Evolutionary conservation across 129 eudicot species (phyloP), one percentile per base, ranked within the genome.

Genomic region (Kitagawia praeruptora): DNA sequence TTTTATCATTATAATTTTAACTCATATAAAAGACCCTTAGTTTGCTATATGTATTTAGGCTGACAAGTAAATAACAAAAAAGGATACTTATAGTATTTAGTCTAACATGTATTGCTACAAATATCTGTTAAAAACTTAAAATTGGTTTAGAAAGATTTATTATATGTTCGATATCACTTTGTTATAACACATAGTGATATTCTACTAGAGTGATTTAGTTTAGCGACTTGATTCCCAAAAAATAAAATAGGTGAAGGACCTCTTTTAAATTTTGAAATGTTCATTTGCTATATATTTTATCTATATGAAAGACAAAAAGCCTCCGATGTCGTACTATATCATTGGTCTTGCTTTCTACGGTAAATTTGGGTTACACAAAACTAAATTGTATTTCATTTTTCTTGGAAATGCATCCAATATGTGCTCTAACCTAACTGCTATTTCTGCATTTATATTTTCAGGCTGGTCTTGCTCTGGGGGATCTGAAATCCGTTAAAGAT

Each of bases 381-480:
- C 42, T 14, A 27, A 67, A 13, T 8, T 67, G 23, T 2, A 31
- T 67, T 23, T 67, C 73, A 67, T 13, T 67, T 67, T 5, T 13
- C 41, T 31, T 67, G 0, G 8, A 31, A 27, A 27, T 10, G 8
- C 71, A 11, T 14, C 19, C 2, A 28, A 1, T 27, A 4, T 66
- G 25, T 1, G 31, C 19, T 67, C 28, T 81, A 15, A 27, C n/a
- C 38, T 73, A 25, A 73, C 1, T 42, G 54, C 28, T 42, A 28
- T 40, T 6, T 10, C 14, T 72, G 76, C 39, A 61, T 74, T 21
- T 18, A 4, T 56, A 19, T 47, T 25, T 34, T 78, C 89, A 91
- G 98, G 98, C 98, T 79, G 98, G 98, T 73, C 94, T 91, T 78
- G 97, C 98, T 66, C 98, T 93, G 44, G 98, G 97, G 74, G 98